Conservation (phyloP, 345 rosid genomes). For the Dipteronia dyeriana region DNA sequence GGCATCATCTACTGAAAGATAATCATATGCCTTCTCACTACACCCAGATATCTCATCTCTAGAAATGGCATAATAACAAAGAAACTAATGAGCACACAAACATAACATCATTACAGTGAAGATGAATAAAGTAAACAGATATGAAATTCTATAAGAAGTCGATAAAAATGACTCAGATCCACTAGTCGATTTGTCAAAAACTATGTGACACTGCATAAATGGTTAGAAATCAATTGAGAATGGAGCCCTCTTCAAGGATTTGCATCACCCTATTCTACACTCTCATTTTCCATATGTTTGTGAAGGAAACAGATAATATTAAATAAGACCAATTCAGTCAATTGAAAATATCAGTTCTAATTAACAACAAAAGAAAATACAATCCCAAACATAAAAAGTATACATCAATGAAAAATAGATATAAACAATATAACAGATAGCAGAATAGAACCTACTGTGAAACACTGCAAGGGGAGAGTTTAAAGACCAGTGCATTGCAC, state of each 20-base stretch:
- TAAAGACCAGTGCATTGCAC: not conserved
- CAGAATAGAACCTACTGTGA: not conserved
- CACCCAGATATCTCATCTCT: slow-evolving; percentile 99
- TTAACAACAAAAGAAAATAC: not conserved
- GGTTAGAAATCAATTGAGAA: not conserved
- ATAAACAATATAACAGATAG: not conserved
- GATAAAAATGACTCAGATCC: not conserved
- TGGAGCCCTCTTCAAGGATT: not conserved
- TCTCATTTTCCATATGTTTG: not conserved
- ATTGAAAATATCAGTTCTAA: not conserved
- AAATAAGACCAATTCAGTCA: not conserved
- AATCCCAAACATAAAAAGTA: not conserved
- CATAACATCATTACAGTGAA: not conserved
- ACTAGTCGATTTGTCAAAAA: not conserved
- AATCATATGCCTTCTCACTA: slow-evolving; percentile 97
- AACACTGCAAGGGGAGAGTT: not conserved
- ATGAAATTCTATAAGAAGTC: not conserved
- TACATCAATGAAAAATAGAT: too few species aligned
- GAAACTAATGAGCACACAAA: slow-evolving; percentile 1
- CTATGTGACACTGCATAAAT: not conserved
- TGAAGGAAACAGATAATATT: not conserved
- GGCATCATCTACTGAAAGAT: slow-evolving; percentile 72
- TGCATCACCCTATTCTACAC: not conserved
- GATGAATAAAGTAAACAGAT: not conserved
- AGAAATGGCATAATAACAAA: slow-evolving; percentile 1